These are phyloP conservation scores for Diaporthe eres DNA, from an alignment of 2,329 filamentous ascomycete genomes.

Conservation along the genomic window DNA sequence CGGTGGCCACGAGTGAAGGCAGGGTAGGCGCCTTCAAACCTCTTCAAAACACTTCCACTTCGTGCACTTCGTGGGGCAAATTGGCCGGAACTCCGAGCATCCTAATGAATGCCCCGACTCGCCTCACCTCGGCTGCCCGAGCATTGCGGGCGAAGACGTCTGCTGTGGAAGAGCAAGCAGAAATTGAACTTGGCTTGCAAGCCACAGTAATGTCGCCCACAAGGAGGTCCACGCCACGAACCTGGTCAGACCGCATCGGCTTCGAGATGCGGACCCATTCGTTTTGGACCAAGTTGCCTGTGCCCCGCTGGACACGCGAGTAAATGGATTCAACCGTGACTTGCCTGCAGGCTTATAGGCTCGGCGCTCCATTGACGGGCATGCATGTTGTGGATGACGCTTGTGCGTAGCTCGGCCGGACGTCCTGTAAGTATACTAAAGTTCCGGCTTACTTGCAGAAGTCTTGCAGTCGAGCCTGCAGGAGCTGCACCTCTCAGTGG, in stretches of 20 bases:
- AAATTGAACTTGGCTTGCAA: conserved; percentile 13
- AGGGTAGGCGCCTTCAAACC: not conserved
- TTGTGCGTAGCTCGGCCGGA: conserved; percentile 38
- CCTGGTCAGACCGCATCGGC: conserved; percentile 10
- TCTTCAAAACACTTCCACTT: not conserved
- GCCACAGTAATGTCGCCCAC: conserved; percentile 15
- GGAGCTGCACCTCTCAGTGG: conserved; percentile 38
- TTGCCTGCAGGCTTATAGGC: conserved; percentile 5
- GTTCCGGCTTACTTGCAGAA: conserved; percentile 42
- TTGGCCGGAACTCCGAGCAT: conserved; percentile 30
- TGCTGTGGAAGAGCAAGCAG: conserved; percentile 11
- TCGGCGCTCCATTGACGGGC: conserved; percentile 38
- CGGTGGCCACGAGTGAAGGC: not conserved
- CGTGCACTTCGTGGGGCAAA: conserved; percentile 25
- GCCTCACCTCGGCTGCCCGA: not conserved
- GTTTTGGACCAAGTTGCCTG: not conserved
- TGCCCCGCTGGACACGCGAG: not conserved
- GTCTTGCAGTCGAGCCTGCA: conserved; percentile 33
- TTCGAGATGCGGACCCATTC: conserved; percentile 3
- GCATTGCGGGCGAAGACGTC: conserved; percentile 7
- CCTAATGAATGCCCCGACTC: not conserved
- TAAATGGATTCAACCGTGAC: conserved; percentile 4
- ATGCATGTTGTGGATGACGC: conserved; percentile 35
- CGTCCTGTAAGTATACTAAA: conserved; percentile 29
- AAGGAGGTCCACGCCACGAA: not conserved